Evolutionary conservation across 768 basidiomycete genomes (phyloP).

Genomic region (Mycena sanguinolenta): DNA sequence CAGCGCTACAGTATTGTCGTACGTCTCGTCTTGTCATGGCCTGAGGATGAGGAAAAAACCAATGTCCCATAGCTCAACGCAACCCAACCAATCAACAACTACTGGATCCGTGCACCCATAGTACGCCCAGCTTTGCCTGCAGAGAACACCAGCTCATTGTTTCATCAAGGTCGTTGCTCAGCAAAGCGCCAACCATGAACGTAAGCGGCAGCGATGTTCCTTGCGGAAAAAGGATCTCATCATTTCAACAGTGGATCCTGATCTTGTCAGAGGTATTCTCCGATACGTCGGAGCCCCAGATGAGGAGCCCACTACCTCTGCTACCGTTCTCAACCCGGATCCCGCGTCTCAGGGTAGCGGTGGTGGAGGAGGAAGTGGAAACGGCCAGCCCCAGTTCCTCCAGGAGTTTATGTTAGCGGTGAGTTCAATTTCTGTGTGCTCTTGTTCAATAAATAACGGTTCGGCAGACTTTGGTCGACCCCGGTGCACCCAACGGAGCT

Average conservation of each 20-base stretch:
- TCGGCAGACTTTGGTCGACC: slow-evolving; percentile 19
- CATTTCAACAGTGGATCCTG: slow-evolving; percentile 47
- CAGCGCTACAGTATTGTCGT: slow-evolving; percentile 30
- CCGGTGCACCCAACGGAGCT: slow-evolving; percentile 29
- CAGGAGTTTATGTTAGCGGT: slow-evolving; percentile 32
- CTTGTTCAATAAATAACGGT: neutral
- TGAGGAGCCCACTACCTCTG: too few species aligned
- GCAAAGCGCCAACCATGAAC: too few species aligned
- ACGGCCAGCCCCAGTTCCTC: too few species aligned
- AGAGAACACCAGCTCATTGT: neutral
- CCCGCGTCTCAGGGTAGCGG: slow-evolving; percentile 40
- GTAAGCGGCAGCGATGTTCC: neutral
- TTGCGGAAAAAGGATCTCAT: too few species aligned
- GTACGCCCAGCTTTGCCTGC: slow-evolving; percentile 25
- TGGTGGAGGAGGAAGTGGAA: too few species aligned
- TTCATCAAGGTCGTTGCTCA: too few species aligned
- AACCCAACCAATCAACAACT: slow-evolving; percentile 52
- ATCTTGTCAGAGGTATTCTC: slow-evolving; percentile 55
- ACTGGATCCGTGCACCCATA: slow-evolving; percentile 56
- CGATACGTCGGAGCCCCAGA: slow-evolving; percentile 57
- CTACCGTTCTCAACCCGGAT: slow-evolving; percentile 47
- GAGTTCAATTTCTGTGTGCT: neutral
- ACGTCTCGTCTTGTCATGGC: neutral
- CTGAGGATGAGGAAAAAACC: neutral
- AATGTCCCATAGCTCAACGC: slow-evolving; percentile 44